phyloP scores from a whole-genome alignment of 2,329 filamentous ascomycete species.

The Trichoderma sp. region DNA sequence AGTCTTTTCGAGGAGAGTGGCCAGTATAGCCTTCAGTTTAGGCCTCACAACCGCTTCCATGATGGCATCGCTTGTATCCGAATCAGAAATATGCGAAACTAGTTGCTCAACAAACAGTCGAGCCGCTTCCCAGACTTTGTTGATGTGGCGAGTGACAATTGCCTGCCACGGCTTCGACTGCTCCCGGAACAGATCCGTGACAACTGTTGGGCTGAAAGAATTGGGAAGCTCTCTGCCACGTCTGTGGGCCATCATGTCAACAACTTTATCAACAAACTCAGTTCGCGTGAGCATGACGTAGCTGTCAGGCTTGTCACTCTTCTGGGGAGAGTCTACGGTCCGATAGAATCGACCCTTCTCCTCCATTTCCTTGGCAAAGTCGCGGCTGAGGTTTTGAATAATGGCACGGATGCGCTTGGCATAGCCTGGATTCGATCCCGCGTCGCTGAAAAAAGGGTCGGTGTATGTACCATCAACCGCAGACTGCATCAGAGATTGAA shows the following conservation, averaged over 20 bases:
- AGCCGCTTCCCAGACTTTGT: conserved; percentile 21
- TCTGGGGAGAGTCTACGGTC: not conserved
- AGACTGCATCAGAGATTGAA: conserved; percentile 43
- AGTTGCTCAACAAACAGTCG: conserved; percentile 13
- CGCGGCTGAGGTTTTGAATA: conserved; percentile 47
- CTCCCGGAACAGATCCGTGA: conserved; percentile 57
- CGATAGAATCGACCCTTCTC: conserved; percentile 36
- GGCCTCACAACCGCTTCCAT: conserved; percentile 21
- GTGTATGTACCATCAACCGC: conserved; percentile 52
- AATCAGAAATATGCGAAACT: conserved; percentile 20
- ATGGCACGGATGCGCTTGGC: conserved; percentile 50
- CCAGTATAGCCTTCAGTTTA: conserved; percentile 22
- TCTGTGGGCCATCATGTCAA: conserved; percentile 23
- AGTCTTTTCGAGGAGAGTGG: conserved; percentile 39
- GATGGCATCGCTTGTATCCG: conserved; percentile 20
- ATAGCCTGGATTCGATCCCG: conserved; percentile 32
- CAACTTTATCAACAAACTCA: conserved; percentile 25
- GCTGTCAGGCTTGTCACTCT: not conserved
- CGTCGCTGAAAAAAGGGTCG: conserved; percentile 47
- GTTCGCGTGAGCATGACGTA: conserved; percentile 12
- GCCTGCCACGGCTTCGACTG: conserved; percentile 54
- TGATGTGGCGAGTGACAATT: conserved; percentile 35
- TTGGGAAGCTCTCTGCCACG: conserved; percentile 55
- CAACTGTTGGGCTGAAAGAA: conserved; percentile 57
- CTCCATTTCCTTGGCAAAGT: conserved; percentile 46